phyloP scores from a whole-genome alignment of 345 rosid species.

The Lumnitzera littorea region DNA sequence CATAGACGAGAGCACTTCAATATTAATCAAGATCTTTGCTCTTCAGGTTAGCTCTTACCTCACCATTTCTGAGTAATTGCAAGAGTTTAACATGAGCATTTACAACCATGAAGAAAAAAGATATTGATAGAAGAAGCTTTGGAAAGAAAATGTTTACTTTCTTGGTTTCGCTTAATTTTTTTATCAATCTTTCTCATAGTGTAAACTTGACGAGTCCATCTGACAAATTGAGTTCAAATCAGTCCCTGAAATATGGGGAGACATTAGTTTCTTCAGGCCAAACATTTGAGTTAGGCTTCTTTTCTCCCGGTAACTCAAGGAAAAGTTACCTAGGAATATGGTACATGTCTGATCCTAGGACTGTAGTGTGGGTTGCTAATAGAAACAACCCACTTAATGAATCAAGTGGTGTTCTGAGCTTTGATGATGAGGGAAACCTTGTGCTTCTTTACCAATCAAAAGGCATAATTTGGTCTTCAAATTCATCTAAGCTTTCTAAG shows the following conservation, averaged over 20 bases:
- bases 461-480: conserved; percentile 16
- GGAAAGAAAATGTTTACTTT: neutral
- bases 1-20: too few species aligned
- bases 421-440: conserved; percentile 10
- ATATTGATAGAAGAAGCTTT: too few species aligned
- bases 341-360: conserved; percentile 13
- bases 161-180: neutral
- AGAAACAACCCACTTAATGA: conserved; percentile 21
- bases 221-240: conserved; percentile 1
- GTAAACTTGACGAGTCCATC: neutral
- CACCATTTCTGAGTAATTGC: too few species aligned
- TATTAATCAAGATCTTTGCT: too few species aligned
- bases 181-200: neutral
- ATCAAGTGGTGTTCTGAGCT: conserved; percentile 14
- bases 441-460: conserved; percentile 5
- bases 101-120: too few species aligned
- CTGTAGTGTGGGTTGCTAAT: conserved; percentile 43
- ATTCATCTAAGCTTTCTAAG: conserved; percentile 7
- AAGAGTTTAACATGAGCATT: too few species aligned
- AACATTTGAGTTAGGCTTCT: conserved; percentile 17
- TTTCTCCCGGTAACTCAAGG: conserved; percentile 8
- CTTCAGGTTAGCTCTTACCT: too few species aligned
- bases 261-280: conserved; percentile 7
- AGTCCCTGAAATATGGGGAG: conserved; percentile 1
- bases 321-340: conserved; percentile 31